Base-by-base conservation (phyloP, 148 eudicot species). In the Camellia granthamiana region DNA sequence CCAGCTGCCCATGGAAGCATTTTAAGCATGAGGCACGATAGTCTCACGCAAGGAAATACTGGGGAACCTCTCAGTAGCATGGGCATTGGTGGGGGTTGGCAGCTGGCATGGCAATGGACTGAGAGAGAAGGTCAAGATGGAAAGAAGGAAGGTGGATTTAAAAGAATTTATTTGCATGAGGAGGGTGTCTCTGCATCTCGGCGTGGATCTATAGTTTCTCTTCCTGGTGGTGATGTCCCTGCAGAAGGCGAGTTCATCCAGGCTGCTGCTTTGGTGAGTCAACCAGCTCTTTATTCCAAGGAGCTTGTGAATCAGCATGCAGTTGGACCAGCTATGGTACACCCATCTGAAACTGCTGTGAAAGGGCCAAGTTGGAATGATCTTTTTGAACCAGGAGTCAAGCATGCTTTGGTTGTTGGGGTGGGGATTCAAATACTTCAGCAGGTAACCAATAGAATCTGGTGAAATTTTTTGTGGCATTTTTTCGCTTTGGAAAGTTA, bases 31-130 rank as follows among this genome's bases (percentile, higher is more conserved):
- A 59, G 64, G 49, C 76, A 38, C 3, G 42, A 63, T 68, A 83
- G 65, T 67, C 72, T 76, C 12, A 8, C 49, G 72, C 80, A 77
- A 43, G 86, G 83, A 18, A 75, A 69, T 76, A 76, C 62, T 3
- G 89, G 77, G 58, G 90, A 85, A 46, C 56, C 75, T 49, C 79
- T 59, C 58, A 78, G 63, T 59, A 72, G 86, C 72, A 69, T 78
- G 76, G 88, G 88, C 30, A 88, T 88, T 41, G 90, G 90, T 19
- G 88, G 90, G 73, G 90, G 90, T 52, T 87, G 90, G 90, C 90
- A 85, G 75, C 68, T 87, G 56, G 90, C 90, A 15, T 87, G 86
- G 86, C 65, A 83, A 79, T 87, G 86, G 86, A 65, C 81, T 1
- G 84, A 83, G 78, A 81, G 80, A 68, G 86, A 87, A 78, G 88